These are phyloP conservation scores for Diplocarpon rosae DNA, from an alignment of 2,329 filamentous ascomycete species.

Conservation along the genomic window DNA sequence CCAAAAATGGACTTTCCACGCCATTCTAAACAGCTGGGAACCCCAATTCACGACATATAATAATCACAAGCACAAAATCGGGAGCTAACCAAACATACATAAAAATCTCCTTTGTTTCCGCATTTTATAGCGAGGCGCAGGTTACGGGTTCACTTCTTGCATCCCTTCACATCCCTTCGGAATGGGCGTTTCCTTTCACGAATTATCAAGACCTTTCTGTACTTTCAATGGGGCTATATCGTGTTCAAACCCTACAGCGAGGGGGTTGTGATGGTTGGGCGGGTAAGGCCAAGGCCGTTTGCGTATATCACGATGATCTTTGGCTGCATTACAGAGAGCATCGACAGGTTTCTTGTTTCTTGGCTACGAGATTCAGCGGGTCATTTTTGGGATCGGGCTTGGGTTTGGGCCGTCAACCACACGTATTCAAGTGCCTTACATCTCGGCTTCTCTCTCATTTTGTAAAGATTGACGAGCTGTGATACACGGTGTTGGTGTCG, in stretches of 20 bases:
- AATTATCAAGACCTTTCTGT: conserved; percentile 14
- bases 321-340: conserved; percentile 9
- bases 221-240: not conserved
- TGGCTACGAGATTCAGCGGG: too few species aligned
- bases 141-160: conserved; percentile 21
- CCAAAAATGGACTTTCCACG: conserved; percentile 84
- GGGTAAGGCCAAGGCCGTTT: conserved; percentile 1
- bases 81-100: not conserved
- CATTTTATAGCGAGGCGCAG: conserved; percentile 30
- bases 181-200: conserved; percentile 9
- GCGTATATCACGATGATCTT: conserved; percentile 9
- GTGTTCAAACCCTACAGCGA: conserved; percentile 1
- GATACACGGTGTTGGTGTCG: too few species aligned
- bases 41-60: too few species aligned
- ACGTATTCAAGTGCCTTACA: too few species aligned
- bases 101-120: conserved; percentile 22
- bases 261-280: not conserved
- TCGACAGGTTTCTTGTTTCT: too few species aligned
- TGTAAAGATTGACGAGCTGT: too few species aligned
- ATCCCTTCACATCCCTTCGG: conserved; percentile 19
- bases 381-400: too few species aligned
- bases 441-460: too few species aligned
- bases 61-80: too few species aligned
- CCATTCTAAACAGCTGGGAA: too few species aligned
- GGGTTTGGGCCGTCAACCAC: too few species aligned